Base-by-base conservation (phyloP, 2,329 filamentous ascomycete species). In the Sporothrix pallida region DNA sequence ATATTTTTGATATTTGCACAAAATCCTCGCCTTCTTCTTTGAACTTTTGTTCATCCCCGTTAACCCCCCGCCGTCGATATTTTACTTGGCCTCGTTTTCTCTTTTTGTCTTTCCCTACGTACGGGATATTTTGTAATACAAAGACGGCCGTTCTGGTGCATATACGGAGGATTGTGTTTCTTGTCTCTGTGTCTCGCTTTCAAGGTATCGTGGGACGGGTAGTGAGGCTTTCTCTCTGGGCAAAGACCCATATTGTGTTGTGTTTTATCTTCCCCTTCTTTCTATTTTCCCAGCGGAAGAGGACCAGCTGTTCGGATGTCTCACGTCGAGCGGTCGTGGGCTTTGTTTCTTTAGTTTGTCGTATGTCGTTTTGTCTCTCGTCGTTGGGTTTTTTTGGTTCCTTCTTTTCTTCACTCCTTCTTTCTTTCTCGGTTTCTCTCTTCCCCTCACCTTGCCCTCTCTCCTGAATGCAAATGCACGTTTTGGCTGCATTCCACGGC, bases 401-500 rank as follows among this genome's bases (percentile, higher is more conserved):
- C 4, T 68, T 48, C 37, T n/a, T 68, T 62, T 42, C 13, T 1
- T 42, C 31, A 37, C 31, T 37, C 31, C 13, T 68, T 37, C 31
- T 37, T 23, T 20, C 13, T 12, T 50, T 37, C 23, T 52, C 46
- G 26, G 12, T 20, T 15, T 23, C n/a, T 42, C n/a, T 48, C n/a
- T 54, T 6, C 5, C 20, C 9, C 23, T 42, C 26, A n/a, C 12
- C 20, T 58, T n/a, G n/a, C 42, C 42, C 20, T 63, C 7, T 37
- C 15, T 44, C 31, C 20, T 20, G 4, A 52, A 65, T n/a, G 23
- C 63, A 20, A 42, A 15, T 42, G 26, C 67, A 69, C 67, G 67
- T 54, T 67, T 63, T 69, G 67, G 65, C 67, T 54, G 67, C 67
- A 54, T 54, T 69, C 23, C 48, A 13, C 26, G 26, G 67, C 15